Evolutionary conservation across 2,329 filamentous ascomycete genomes (phyloP).

Genomic region (Aspergillus quadrilineatus): DNA sequence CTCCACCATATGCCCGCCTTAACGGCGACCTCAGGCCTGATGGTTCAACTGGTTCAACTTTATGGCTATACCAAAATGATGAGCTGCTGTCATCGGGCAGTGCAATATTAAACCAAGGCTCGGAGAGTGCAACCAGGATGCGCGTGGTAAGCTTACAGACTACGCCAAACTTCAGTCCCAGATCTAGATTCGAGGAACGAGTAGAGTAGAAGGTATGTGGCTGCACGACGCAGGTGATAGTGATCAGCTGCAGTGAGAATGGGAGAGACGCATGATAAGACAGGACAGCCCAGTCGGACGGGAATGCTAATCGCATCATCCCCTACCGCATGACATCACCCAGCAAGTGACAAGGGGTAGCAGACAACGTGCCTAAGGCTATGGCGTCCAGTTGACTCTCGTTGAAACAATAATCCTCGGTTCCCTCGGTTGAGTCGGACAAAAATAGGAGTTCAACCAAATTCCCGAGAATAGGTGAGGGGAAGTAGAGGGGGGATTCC

Average conservation of each 20-base stretch:
- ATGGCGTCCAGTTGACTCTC: not conserved
- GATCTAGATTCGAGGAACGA: not conserved
- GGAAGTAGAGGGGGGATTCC: not conserved
- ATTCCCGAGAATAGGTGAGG: not conserved
- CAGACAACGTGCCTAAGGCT: conserved; percentile 12
- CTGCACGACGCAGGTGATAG: conserved; percentile 3
- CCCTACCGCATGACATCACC: conserved; percentile 12
- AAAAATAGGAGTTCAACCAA: conserved; percentile 1
- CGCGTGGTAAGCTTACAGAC: not conserved
- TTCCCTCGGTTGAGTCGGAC: conserved; percentile 8
- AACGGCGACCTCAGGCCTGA: not conserved
- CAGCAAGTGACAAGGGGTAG: conserved; percentile 3
- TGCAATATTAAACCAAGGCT: not conserved
- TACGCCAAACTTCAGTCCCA: not conserved
- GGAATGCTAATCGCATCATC: conserved; percentile 5
- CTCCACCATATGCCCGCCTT: not conserved
- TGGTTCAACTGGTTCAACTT: no score
- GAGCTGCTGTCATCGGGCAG: not conserved
- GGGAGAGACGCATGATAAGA: conserved; percentile 2
- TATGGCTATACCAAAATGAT: no score
- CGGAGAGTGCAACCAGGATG: no score
- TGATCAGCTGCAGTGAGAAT: not conserved
- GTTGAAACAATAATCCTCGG: conserved; percentile 4
- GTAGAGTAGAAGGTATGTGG: not conserved
- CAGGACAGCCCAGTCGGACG: not conserved